phyloP scores from a whole-genome alignment of 2,329 filamentous ascomycete species.

The Colletotrichum melonis region DNA sequence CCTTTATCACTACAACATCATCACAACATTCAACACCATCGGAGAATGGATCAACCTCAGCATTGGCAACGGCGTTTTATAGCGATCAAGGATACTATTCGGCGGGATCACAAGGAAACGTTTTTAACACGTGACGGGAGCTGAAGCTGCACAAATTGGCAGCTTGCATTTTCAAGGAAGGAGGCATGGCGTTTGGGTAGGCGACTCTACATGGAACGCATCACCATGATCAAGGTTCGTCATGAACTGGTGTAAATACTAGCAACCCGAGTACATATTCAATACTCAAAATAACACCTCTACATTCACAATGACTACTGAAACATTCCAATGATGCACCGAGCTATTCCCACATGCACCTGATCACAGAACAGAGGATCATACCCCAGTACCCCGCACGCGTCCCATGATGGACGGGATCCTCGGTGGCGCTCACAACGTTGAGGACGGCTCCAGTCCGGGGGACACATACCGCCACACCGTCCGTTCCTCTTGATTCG shows the following conservation, averaged over 20 bases:
- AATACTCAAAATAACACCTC: not conserved
- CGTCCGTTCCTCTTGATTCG: not conserved
- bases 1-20: not conserved
- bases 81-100: not conserved
- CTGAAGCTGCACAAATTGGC: slow-evolving; percentile 10
- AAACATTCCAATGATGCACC: not conserved
- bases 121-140: not conserved
- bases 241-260: not conserved
- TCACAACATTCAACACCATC: not conserved
- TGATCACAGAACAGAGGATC: slow-evolving; percentile 1
- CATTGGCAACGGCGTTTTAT: slow-evolving; percentile 27
- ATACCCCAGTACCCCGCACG: slow-evolving; percentile 30
- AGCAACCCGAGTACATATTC: not conserved
- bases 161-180: slow-evolving; percentile 5
- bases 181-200: slow-evolving; percentile 12
- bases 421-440: not conserved
- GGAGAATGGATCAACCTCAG: not conserved
- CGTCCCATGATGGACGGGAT: slow-evolving; percentile 24
- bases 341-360: not conserved
- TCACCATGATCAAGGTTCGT: slow-evolving; percentile 7
- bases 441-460: slow-evolving; percentile 3
- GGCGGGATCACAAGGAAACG: not conserved
- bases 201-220: slow-evolving; percentile 2
- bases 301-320: not conserved
- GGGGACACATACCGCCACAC: not conserved